A percentile compares a stretch with the other conserved stretches of the same genome.
Conservation (phyloP, 495 filamentous ascomycete species). For the Thermochaetoides thermophila region DNA sequence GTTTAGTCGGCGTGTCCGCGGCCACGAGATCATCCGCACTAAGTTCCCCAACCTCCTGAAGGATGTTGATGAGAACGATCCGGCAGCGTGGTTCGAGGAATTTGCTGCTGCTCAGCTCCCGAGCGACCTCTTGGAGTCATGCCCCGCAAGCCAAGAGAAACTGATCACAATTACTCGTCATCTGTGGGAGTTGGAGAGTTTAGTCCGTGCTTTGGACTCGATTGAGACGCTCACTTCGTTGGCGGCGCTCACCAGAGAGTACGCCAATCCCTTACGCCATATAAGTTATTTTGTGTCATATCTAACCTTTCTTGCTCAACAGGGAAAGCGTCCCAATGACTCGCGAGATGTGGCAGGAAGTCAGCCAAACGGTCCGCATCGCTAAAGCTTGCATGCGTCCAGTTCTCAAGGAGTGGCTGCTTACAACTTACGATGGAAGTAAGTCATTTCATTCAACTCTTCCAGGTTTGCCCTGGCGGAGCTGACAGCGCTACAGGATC, state of each 20-base stretch:
- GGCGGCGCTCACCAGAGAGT: constrained; percentile 30
- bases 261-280: constrained; percentile 1
- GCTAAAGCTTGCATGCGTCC: constrained; percentile 31
- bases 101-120: constrained; percentile 19
- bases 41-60: constrained; percentile 19
- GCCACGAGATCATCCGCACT: constrained; percentile 25
- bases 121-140: constrained; percentile 21
- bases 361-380: constrained; percentile 22
- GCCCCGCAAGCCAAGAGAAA: constrained; percentile 20
- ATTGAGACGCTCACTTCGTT: constrained; percentile 42
- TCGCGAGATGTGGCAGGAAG: constrained; percentile 31
- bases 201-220: constrained; percentile 50
- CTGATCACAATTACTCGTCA: constrained; percentile 41
- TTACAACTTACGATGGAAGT: constrained; percentile 18
- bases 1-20: constrained; percentile 35
- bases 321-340: constrained; percentile 14
- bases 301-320: not conserved
- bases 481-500: not conserved
- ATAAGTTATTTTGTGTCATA: not conserved
- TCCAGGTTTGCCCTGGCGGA: constrained; percentile 12
- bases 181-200: constrained; percentile 59
- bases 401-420: constrained; percentile 31
- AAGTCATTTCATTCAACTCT: not conserved
- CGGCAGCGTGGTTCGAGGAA: constrained; percentile 28
- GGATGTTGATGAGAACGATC: constrained; percentile 11